phyloP scores from a whole-genome alignment of 2,329 filamentous ascomycete species.

The Hypomyces perniciosus region DNA sequence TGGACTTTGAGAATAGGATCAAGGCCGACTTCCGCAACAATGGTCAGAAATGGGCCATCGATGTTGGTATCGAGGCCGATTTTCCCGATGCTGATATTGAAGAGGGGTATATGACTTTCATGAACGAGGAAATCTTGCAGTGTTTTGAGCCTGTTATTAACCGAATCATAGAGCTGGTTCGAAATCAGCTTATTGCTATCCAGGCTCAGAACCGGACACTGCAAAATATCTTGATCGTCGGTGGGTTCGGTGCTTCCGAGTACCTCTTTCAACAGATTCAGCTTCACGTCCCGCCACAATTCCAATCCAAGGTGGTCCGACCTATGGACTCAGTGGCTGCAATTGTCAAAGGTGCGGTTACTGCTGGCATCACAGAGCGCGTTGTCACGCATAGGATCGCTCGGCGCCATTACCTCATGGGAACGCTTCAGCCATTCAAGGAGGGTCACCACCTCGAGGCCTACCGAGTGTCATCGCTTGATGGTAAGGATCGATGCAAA shows the following conservation, averaged over 20 bases:
- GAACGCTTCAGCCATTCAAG: slow-evolving; percentile 96
- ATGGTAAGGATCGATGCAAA: slow-evolving; percentile 97
- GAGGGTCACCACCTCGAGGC: slow-evolving; percentile 97
- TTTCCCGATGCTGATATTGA: slow-evolving; percentile 97
- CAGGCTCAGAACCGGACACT: slow-evolving; percentile 91
- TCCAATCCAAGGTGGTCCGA: slow-evolving; percentile 95
- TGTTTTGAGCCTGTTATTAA: slow-evolving; percentile 99
- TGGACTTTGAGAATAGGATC: slow-evolving; percentile 99
- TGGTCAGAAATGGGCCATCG: slow-evolving; percentile 97
- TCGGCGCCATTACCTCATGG: slow-evolving; percentile 97
- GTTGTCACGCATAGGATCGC: slow-evolving; percentile 96
- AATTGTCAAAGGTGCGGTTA: slow-evolving; percentile 97
- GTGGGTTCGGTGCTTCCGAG: slow-evolving; percentile 96
- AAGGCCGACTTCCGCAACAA: slow-evolving; percentile 99
- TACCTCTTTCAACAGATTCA: slow-evolving; percentile 99
- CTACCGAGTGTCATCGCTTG: slow-evolving; percentile 91
- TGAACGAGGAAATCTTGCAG: slow-evolving; percentile 97
- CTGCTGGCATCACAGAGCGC: slow-evolving; percentile 93
- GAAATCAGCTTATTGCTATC: slow-evolving; percentile 98
- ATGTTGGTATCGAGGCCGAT: slow-evolving; percentile 96
- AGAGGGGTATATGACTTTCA: slow-evolving; percentile 99
- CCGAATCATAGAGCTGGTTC: slow-evolving; percentile 88
- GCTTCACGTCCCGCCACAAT: slow-evolving; percentile 94
- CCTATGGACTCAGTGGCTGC: slow-evolving; percentile 99
- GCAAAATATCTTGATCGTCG: slow-evolving; percentile 95